Evolutionary conservation across 2,329 filamentous ascomycete genomes (phyloP), one percentile per base, ranked within the genome.

Genomic region (Metarhizium sp.): DNA sequence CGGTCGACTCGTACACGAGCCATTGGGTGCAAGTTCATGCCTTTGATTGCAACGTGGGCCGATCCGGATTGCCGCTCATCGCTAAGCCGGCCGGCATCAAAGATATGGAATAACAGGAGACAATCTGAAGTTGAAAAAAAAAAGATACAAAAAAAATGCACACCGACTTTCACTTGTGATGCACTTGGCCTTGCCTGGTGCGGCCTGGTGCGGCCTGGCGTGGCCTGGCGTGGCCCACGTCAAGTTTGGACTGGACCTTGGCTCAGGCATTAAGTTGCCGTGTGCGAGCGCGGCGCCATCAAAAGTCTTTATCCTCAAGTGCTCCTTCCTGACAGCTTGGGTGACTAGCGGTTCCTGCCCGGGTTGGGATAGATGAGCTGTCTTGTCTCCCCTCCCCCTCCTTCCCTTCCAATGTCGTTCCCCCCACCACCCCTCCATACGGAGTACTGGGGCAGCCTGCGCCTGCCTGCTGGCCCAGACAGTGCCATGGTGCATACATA

Each of bases 141-240:
- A 45, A 20, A 53, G 30, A 4, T 18, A 29, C 30, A 25, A 36
- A 50, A 50, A 36, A 50, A 34, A 38, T 32, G 52, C 52, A 49
- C 52, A 53, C 52, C 52, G 52, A 53, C 52, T 53, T 53, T 32
- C 14, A 16, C 13, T 25, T 36, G 13, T 46, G 29, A 34, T 53
- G 43, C n/a, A 30, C 40, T 46, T 30, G 40, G 40, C 51, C 42
- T 30, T 8, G 45, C 18, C 45, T 30, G 25, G 20, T 48, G 45
- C 25, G 45, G 45, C 45, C 45, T 30, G 45, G 45, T 30, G 45
- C 49, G 30, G 52, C 32, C 52, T 42, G 52, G 30, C 25, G 52
- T 49, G 45, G 52, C 45, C 43, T 29, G 45, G 30, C n/a, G 18
- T 30, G 10, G 43, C 32, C 8, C 43, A 20, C 43, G n/a, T 46